A percentile compares a stretch with the other conserved stretches of the same genome.
Evolutionary conservation across 2,329 filamentous ascomycete species (phyloP).

Genomic region (Trichoderma hamatum): DNA sequence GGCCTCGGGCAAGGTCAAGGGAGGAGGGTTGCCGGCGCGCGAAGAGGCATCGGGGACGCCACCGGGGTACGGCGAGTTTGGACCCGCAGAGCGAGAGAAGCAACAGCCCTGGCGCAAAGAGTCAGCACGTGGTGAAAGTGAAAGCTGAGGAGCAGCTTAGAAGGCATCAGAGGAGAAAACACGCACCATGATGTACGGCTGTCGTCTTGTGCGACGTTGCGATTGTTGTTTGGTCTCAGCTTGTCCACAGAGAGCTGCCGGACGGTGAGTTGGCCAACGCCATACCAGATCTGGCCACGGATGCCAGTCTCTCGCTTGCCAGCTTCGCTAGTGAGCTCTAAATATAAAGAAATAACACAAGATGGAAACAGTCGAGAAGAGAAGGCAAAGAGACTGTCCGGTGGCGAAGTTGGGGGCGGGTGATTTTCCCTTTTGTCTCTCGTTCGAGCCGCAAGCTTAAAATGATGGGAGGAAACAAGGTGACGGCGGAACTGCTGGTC

Average conservation of each 20-base stretch:
- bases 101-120: slow-evolving; percentile 56
- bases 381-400: not conserved
- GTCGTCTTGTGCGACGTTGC: not conserved
- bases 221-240: slow-evolving; percentile 1
- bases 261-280: slow-evolving; percentile 23
- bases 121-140: slow-evolving; percentile 29
- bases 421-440: not conserved
- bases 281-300: slow-evolving; percentile 29
- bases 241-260: slow-evolving; percentile 14
- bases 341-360: not conserved
- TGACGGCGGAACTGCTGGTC: not conserved
- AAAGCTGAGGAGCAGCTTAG: not conserved
- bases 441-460: not conserved
- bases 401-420: not conserved
- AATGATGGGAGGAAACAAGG: not conserved
- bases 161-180: not conserved
- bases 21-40: slow-evolving; percentile 55
- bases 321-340: not conserved
- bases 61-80: slow-evolving; percentile 58
- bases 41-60: slow-evolving; percentile 54
- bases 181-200: slow-evolving; percentile 13
- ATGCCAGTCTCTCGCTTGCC: slow-evolving; percentile 1
- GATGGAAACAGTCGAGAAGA: not conserved
- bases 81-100: slow-evolving; percentile 55
- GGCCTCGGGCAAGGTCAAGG: slow-evolving; percentile 39